Percentiles rank a stretch among this genome's conserved stretches.
Evolutionary conservation across 2,329 filamentous ascomycete species (phyloP).

Genomic region (Diplodia sapinea): DNA sequence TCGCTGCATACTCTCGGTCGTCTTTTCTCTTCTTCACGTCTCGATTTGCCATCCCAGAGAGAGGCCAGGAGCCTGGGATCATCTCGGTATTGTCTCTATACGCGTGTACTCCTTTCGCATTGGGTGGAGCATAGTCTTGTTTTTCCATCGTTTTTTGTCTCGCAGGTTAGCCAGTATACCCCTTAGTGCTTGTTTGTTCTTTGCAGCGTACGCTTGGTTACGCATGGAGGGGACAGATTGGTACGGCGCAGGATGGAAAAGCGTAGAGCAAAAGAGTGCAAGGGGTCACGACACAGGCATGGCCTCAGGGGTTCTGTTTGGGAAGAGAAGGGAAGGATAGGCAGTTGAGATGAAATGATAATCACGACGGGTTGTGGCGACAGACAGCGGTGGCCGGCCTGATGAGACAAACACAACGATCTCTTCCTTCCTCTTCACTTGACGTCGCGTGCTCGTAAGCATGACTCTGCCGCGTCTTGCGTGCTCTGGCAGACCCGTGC

Average conservation of each 20-base stretch:
- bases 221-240: conserved; percentile 18
- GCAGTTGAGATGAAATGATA: conserved; percentile 29
- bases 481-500: conserved; percentile 4
- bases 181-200: conserved; percentile 25
- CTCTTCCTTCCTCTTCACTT: background rate
- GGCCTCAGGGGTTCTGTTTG: background rate
- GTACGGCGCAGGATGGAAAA: background rate
- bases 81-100: conserved; percentile 27
- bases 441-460: background rate
- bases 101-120: conserved; percentile 23
- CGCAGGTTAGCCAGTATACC: conserved; percentile 28
- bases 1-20: background rate
- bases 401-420: conserved; percentile 21
- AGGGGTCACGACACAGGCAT: conserved; percentile 12
- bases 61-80: conserved; percentile 7
- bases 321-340: conserved; percentile 10
- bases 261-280: conserved; percentile 3
- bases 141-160: conserved; percentile 16
- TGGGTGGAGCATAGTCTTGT: conserved; percentile 23
- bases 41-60: conserved; percentile 5
- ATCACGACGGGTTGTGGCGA: conserved; percentile 24
- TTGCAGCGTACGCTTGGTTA: conserved; percentile 25
- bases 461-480: background rate
- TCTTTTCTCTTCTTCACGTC: conserved; percentile 13
- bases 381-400: conserved; percentile 1